Percentiles rank a stretch among this genome's conserved stretches.
Evolutionary conservation across 139 green algal genomes (phyloP).

Genomic region (Microglena sp.): DNA sequence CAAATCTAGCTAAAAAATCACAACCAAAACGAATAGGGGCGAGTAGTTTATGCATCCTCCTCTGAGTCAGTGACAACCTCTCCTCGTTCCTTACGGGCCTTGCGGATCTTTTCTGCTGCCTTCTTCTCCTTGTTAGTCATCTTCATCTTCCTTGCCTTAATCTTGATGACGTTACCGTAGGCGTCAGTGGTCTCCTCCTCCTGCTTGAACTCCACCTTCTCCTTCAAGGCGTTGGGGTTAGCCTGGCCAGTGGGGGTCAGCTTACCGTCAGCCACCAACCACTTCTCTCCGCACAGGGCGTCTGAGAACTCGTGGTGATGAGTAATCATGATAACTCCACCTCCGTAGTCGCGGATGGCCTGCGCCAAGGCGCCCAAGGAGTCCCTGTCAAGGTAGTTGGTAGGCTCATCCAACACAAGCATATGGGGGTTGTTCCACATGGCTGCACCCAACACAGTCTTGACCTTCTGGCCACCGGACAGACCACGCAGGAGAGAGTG

Average conservation of each 20-base stretch:
- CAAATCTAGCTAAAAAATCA: no score
- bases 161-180: constrained; percentile 81
- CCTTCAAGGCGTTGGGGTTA: constrained; percentile 26
- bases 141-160: constrained; percentile 77
- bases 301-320: constrained; percentile 50
- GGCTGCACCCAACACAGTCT: constrained; percentile 57
- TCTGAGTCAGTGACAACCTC: constrained; percentile 67
- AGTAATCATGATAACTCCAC: constrained; percentile 78
- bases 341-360: constrained; percentile 72
- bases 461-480: constrained; percentile 80
- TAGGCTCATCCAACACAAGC: constrained; percentile 82
- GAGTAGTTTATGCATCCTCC: constrained; percentile 41
- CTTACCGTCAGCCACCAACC: constrained; percentile 69
- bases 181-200: constrained; percentile 76
- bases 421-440: constrained; percentile 82
- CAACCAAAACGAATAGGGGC: no score
- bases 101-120: constrained; percentile 47
- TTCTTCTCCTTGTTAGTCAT: constrained; percentile 87
- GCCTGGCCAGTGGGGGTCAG: constrained; percentile 32
- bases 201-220: constrained; percentile 71
- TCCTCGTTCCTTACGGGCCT: constrained; percentile 54
- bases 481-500: constrained; percentile 81
- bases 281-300: constrained; percentile 74
- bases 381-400: constrained; percentile 80
- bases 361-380: constrained; percentile 69